Conservation (phyloP, 2,329 filamentous ascomycete species). For the Aspergillus japonicus region DNA sequence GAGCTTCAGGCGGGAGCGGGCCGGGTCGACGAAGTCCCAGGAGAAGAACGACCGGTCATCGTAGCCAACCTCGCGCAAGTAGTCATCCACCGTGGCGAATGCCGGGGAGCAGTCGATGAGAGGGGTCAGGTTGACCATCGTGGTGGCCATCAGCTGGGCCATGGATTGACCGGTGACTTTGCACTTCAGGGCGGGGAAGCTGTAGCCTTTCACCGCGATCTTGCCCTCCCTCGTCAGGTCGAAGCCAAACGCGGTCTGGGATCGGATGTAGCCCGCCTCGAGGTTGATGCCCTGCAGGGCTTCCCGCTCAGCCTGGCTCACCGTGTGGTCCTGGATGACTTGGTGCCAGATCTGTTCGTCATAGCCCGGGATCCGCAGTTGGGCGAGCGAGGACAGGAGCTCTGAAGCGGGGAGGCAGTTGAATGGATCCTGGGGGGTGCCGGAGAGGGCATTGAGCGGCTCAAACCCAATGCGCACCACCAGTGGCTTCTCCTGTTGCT, state of each 20-base stretch:
- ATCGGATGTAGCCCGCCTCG: slow-evolving; percentile 1
- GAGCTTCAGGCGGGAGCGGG: no score
- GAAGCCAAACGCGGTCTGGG: slow-evolving; percentile 20
- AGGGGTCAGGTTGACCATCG: not conserved
- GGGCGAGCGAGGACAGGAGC: not conserved
- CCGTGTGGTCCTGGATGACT: not conserved
- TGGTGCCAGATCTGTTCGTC: not conserved
- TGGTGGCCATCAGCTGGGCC: not conserved
- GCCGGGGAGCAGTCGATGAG: not conserved
- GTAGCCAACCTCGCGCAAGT: no score
- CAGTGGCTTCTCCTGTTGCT: slow-evolving; percentile 12
- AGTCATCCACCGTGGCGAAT: slow-evolving; percentile 3
- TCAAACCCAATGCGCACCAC: slow-evolving; percentile 16
- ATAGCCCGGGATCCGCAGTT: not conserved
- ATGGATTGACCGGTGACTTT: not conserved
- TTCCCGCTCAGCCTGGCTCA: not conserved
- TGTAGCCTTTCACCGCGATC: slow-evolving; percentile 20
- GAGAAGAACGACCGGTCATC: no score
- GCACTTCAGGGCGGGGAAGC: slow-evolving; percentile 17
- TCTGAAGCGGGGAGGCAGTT: not conserved
- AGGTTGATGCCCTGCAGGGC: not conserved
- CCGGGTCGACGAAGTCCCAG: no score
- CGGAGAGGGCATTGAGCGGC: slow-evolving; percentile 7
- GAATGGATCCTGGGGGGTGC: not conserved
- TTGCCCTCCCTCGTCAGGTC: slow-evolving; percentile 9